These are phyloP conservation scores for Syzygium malaccense DNA, from an alignment of 441 rosid species.

Conservation along the genomic window DNA sequence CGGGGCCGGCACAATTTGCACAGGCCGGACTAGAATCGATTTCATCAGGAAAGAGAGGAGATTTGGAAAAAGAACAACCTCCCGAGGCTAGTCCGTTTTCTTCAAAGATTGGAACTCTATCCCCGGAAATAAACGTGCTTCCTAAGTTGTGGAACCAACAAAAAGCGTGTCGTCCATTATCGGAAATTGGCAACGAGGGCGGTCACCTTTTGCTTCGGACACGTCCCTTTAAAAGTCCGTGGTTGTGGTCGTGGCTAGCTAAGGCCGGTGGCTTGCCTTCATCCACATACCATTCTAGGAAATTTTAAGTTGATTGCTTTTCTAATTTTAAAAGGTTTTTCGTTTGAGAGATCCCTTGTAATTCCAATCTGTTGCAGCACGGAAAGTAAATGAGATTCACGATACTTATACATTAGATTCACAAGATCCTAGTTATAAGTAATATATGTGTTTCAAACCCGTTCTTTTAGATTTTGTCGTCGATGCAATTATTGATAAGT, in stretches of 20 bases:
- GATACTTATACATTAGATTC: neutral
- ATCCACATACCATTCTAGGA: neutral
- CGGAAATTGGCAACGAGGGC: neutral
- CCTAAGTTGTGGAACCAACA: neutral
- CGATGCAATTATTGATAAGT: rapidly evolving
- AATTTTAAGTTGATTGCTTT: neutral
- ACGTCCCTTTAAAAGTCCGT: neutral
- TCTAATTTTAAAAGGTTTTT: neutral
- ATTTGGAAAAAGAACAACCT: neutral
- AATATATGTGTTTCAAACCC: neutral
- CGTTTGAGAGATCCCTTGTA: neutral
- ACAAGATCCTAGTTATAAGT: neutral
- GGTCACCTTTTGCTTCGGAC: neutral
- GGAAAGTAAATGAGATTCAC: neutral
- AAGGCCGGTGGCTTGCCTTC: neutral
- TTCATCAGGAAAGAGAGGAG: neutral
- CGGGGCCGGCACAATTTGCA: neutral
- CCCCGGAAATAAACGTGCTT: neutral
- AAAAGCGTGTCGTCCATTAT: neutral
- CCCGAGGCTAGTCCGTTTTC: neutral
- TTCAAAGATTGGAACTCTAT: neutral
- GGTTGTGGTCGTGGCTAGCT: neutral
- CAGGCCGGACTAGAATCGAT: neutral
- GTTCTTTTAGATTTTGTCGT: neutral
- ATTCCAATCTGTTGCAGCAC: neutral